Percentiles rank a stretch among this genome's conserved stretches.
Evolutionary conservation across 768 basidiomycete species (phyloP).

Genomic region (Roridomyces roridus): DNA sequence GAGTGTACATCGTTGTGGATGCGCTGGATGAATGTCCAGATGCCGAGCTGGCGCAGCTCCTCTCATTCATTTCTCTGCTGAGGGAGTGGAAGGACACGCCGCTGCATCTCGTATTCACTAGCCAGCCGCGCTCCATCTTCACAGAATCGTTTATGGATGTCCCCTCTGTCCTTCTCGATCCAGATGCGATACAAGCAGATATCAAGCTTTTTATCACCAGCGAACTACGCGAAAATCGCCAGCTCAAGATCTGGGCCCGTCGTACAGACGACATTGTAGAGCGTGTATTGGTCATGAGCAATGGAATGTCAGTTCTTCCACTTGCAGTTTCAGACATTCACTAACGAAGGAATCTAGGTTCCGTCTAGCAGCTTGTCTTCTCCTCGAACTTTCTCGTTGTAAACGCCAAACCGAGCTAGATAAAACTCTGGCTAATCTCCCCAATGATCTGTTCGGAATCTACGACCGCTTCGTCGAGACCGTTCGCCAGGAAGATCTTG

Average conservation of each 20-base stretch:
- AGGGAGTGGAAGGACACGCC: neutral
- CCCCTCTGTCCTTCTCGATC: neutral
- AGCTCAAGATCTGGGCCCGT: neutral
- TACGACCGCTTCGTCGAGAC: slow-evolving; percentile 1
- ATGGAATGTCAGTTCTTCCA: slow-evolving; percentile 3
- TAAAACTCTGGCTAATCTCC: slow-evolving; percentile 5
- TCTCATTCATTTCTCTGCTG: neutral
- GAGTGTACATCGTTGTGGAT: slow-evolving; percentile 8
- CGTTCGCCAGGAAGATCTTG: neutral
- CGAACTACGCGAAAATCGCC: neutral
- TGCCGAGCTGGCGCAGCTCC: neutral
- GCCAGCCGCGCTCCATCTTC: neutral
- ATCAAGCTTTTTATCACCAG: neutral
- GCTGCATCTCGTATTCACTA: slow-evolving; percentile 11
- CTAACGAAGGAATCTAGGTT: neutral
- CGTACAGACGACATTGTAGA: neutral
- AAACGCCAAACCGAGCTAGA: slow-evolving; percentile 3
- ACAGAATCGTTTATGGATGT: neutral
- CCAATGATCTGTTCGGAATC: slow-evolving; percentile 8
- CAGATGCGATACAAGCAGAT: neutral
- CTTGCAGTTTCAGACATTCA: neutral
- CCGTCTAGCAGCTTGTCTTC: slow-evolving; percentile 1
- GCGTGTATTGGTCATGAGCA: neutral
- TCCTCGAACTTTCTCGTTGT: slow-evolving; percentile 3
- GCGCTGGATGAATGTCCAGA: slow-evolving; percentile 11